Percentiles rank a stretch among this genome's conserved stretches.
These are phyloP conservation scores for Globisporangium solare DNA, from an alignment of 352 stramenopile species.

Conservation along the genomic window DNA sequence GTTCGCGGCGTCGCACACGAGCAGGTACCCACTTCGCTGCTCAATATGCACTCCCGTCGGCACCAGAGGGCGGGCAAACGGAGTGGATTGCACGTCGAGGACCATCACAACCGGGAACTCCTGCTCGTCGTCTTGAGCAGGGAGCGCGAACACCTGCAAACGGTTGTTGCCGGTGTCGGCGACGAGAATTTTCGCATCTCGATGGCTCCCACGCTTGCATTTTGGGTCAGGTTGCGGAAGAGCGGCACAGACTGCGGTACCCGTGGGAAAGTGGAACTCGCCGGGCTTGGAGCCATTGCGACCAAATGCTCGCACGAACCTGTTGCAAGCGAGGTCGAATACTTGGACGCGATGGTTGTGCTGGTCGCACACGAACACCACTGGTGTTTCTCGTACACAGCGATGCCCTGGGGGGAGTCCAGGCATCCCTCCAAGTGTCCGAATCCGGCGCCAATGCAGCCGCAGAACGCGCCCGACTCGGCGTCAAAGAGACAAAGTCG, in stretches of 20 bases:
- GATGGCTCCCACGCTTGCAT: slow-evolving; percentile 49
- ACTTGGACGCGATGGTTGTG: slow-evolving; percentile 65
- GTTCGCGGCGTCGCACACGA: slow-evolving; percentile 41
- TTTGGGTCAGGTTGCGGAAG: slow-evolving; percentile 22
- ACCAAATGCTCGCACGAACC: slow-evolving; percentile 29
- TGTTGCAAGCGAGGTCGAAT: slow-evolving; percentile 30
- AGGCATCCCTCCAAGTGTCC: slow-evolving; percentile 45
- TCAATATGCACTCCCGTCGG: slow-evolving; percentile 37
- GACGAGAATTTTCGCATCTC: slow-evolving; percentile 45
- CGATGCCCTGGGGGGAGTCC: slow-evolving; percentile 51
- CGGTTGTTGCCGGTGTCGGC: slow-evolving; percentile 49
- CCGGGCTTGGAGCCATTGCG: slow-evolving; percentile 23
- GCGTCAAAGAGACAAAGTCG: slow-evolving; percentile 51
- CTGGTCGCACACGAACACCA: slow-evolving; percentile 59
- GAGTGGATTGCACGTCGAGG: slow-evolving; percentile 30
- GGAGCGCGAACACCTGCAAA: slow-evolving; percentile 40
- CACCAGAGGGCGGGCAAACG: slow-evolving; percentile 39
- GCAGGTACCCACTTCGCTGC: slow-evolving; percentile 40
- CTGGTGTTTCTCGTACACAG: slow-evolving; percentile 29
- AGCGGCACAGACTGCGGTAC: slow-evolving; percentile 33
- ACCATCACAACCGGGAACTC: slow-evolving; percentile 26
- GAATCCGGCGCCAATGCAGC: slow-evolving; percentile 47
- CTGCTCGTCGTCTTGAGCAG: too few species aligned
- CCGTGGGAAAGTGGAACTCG: slow-evolving; percentile 46
- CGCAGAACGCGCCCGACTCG: slow-evolving; percentile 20